Evolutionary conservation across 2,329 filamentous ascomycete genomes (phyloP).

Genomic region (Calonectria henricotiae): DNA sequence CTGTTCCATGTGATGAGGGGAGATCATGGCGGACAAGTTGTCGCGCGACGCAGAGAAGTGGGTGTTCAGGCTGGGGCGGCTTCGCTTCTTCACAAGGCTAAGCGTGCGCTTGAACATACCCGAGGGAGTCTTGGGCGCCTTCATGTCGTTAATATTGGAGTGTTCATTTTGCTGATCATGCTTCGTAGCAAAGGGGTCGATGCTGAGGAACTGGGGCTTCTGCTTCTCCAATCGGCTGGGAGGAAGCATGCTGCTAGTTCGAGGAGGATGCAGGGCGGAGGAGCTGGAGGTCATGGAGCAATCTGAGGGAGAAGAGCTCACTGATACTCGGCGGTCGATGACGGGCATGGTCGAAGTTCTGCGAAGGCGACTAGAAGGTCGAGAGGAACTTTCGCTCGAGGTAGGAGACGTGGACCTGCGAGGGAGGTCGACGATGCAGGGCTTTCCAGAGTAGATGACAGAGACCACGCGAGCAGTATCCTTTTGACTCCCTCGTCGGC

Average conservation of each 20-base stretch:
- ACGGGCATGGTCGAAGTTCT: constrained; percentile 56
- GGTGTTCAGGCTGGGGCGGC: constrained; percentile 65
- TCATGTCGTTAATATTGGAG: constrained; percentile 24
- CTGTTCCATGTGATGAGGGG: constrained; percentile 56
- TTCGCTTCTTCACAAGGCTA: constrained; percentile 71
- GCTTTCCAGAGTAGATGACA: constrained; percentile 74
- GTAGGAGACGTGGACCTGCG: constrained; percentile 64
- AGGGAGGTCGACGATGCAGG: constrained; percentile 70
- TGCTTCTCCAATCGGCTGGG: constrained; percentile 57
- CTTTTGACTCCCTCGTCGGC: constrained; percentile 65
- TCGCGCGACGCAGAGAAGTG: constrained; percentile 57
- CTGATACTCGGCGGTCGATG: constrained; percentile 55
- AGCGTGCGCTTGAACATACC: constrained; percentile 70
- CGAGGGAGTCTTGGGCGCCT: constrained; percentile 60
- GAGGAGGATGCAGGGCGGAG: constrained; percentile 58
- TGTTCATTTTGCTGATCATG: constrained; percentile 53
- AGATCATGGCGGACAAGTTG: constrained; percentile 51
- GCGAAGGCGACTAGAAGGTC: constrained; percentile 49
- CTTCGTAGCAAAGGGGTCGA: constrained; percentile 68
- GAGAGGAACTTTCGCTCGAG: constrained; percentile 52
- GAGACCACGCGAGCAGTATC: constrained; percentile 74
- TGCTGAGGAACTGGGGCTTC: constrained; percentile 67
- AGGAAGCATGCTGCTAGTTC: constrained; percentile 64
- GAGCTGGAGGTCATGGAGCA: constrained; percentile 30
- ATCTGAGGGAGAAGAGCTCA: constrained; percentile 56